These are phyloP conservation scores for Podospora tetraspora DNA, from an alignment of 495 filamentous ascomycete genomes.

Conservation along the genomic window DNA sequence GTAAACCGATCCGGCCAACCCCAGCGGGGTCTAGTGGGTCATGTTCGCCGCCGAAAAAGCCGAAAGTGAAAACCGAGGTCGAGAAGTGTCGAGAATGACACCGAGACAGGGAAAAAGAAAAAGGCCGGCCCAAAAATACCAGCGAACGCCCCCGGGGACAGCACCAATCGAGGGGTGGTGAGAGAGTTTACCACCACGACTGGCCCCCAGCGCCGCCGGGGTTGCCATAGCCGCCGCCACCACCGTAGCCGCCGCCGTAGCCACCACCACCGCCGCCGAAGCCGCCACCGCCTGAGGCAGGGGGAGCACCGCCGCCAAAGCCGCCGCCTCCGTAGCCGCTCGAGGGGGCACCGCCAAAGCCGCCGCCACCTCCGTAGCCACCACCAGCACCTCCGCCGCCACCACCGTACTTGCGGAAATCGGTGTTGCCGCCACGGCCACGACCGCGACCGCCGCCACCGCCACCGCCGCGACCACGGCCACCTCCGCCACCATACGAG, in stretches of 20 bases:
- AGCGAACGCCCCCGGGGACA: slow-evolving; percentile 2
- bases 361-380: slow-evolving; percentile 44
- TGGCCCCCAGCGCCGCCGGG: slow-evolving; percentile 75
- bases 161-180: background rate
- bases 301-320: slow-evolving; percentile 39
- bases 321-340: slow-evolving; percentile 67
- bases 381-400: slow-evolving; percentile 48
- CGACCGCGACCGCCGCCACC: slow-evolving; percentile 63
- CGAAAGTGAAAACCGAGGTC: slow-evolving; percentile 21
- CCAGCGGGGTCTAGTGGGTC: slow-evolving; percentile 20
- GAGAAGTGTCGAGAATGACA: slow-evolving; percentile 13
- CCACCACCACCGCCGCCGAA: slow-evolving; percentile 50
- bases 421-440: slow-evolving; percentile 67
- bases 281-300: slow-evolving; percentile 41
- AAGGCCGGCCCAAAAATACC: slow-evolving; percentile 8
- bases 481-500: slow-evolving; percentile 68
- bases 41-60: slow-evolving; percentile 27
- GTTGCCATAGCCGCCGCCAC: slow-evolving; percentile 59
- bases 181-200: slow-evolving; percentile 79
- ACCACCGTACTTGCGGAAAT: slow-evolving; percentile 77
- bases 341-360: slow-evolving; percentile 40
- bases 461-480: slow-evolving; percentile 66
- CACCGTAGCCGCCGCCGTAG: slow-evolving; percentile 54
- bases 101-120: slow-evolving; percentile 17
- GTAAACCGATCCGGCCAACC: slow-evolving; percentile 22